Evolutionary conservation across 2,329 filamentous ascomycete genomes (phyloP).

Genomic region (Epichloe hybrida): DNA sequence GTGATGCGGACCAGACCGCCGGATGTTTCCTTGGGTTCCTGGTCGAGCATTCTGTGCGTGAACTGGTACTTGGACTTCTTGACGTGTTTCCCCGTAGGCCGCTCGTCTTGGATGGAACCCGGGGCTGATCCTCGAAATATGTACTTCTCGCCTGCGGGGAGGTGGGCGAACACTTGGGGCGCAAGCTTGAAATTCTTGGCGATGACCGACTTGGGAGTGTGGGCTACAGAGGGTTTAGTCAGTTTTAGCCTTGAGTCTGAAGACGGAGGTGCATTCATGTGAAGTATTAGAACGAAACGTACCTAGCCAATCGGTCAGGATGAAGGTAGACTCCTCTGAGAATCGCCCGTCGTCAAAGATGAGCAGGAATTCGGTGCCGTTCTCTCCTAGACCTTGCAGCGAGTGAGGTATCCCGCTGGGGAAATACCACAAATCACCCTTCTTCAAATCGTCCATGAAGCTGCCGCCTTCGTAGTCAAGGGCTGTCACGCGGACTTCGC

Average conservation of each 20-base stretch:
- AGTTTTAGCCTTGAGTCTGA: neutral
- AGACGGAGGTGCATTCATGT: neutral
- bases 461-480: slow-evolving; percentile 63
- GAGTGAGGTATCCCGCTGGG: slow-evolving; percentile 66
- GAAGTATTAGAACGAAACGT: slow-evolving; percentile 16
- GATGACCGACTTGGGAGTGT: slow-evolving; percentile 58
- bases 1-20: slow-evolving; percentile 63
- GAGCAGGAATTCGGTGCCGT: slow-evolving; percentile 39
- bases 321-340: slow-evolving; percentile 53
- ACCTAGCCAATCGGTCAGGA: slow-evolving; percentile 61
- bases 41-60: slow-evolving; percentile 57
- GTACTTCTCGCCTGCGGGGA: slow-evolving; percentile 57
- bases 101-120: slow-evolving; percentile 50
- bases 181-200: slow-evolving; percentile 64
- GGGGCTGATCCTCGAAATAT: slow-evolving; percentile 61
- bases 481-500: slow-evolving; percentile 56
- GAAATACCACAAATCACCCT: slow-evolving; percentile 74
- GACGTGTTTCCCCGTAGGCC: slow-evolving; percentile 44
- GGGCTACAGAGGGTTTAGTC: slow-evolving; percentile 30
- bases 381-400: slow-evolving; percentile 54
- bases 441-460: slow-evolving; percentile 63
- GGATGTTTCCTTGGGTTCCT: slow-evolving; percentile 49
- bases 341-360: slow-evolving; percentile 37
- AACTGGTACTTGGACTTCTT: slow-evolving; percentile 57
- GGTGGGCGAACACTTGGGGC: slow-evolving; percentile 54